Evolutionary conservation across 164 flowering plant genomes (phyloP).

Genomic region (Echeveria elegans): DNA sequence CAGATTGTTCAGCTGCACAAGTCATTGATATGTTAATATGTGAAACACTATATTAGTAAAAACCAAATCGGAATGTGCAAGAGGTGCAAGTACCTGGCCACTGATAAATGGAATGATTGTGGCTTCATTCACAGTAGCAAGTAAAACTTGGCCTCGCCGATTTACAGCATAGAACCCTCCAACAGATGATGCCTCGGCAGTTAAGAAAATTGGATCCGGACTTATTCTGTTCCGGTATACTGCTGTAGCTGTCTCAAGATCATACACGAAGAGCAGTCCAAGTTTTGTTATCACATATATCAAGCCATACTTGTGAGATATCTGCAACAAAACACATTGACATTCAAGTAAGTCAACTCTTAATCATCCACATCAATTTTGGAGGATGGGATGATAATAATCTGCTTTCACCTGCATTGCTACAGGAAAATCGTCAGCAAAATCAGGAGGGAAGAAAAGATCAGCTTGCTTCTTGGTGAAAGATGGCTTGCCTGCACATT

Average conservation of each 20-base stretch:
- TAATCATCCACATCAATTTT: background rate
- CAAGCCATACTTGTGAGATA: constrained; percentile 78
- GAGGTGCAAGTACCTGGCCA: constrained; percentile 47
- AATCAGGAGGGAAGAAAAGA: constrained; percentile 98
- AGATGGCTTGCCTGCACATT: constrained; percentile 68
- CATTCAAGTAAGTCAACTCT: background rate
- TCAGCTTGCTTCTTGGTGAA: constrained; percentile 97
- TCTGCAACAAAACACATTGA: constrained; percentile 39
- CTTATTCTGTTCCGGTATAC: constrained; percentile 95
- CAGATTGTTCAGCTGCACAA: constrained; percentile 79
- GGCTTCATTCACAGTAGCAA: constrained; percentile 92
- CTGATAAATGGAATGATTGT: constrained; percentile 94
- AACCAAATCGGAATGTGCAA: background rate
- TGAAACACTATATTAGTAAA: background rate
- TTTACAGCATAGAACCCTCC: constrained; percentile 98
- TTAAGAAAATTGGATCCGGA: constrained; percentile 97
- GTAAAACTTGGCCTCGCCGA: constrained; percentile 90
- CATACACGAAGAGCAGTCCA: constrained; percentile 97
- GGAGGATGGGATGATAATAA: background rate
- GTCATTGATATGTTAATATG: background rate
- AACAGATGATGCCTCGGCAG: constrained; percentile 84
- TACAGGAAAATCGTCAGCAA: constrained; percentile 98
- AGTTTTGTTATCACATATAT: constrained; percentile 97
- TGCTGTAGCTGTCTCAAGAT: constrained; percentile 90
- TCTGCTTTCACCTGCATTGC: constrained; percentile 79